Evolutionary conservation across 345 rosid genomes (phyloP), one percentile per base, ranked within the genome.

Genomic region (Lepidium aucheri): DNA sequence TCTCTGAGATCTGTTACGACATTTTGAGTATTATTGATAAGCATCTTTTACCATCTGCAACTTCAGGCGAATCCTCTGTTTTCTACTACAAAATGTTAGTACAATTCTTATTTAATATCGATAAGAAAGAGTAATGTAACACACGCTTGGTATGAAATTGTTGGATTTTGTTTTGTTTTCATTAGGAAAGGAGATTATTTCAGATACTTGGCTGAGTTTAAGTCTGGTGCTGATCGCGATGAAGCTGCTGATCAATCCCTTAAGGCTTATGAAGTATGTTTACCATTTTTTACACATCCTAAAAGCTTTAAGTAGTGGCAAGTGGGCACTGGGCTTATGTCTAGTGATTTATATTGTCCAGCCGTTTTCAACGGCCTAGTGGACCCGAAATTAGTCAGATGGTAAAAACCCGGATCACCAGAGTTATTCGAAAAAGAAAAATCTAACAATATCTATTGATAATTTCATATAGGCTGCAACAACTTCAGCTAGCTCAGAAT

Each of bases 51-150:
- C 91, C 96, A 2, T 85, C 90, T 26, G 78, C 97, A 16, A 63
- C 81, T 6, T 51, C 86, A 4, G 97, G 91, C 47, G 96, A 91
- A 63, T 91, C 97, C 7, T 80, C 85, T 26, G 96, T 91, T 14
- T 91, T 88, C 63, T 91, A 82, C 85, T 73, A 77, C 69, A 91
- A 91, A 65, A 91, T 88, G 90, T 55, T 0, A 3, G 49, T 41
- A 4, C 18, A 20, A 14, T 34, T 32, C 2, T 15, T 7, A 5
- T 41, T 22, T 3, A 16, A 51, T 40, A 8, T 24, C n/a, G 13
- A 6, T 6, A 15, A 17, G 2, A 1, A 43, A 33, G 12, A 6
- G 11, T 17, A 16, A 12, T 33, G 13, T 18, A 18, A 62, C n/a
- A 34, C 34, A 30, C 0, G 1, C 2, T 16, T 11, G 22, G 22